Conservation (phyloP, 148 eudicot species). For the Suaeda aralocaspica region DNA sequence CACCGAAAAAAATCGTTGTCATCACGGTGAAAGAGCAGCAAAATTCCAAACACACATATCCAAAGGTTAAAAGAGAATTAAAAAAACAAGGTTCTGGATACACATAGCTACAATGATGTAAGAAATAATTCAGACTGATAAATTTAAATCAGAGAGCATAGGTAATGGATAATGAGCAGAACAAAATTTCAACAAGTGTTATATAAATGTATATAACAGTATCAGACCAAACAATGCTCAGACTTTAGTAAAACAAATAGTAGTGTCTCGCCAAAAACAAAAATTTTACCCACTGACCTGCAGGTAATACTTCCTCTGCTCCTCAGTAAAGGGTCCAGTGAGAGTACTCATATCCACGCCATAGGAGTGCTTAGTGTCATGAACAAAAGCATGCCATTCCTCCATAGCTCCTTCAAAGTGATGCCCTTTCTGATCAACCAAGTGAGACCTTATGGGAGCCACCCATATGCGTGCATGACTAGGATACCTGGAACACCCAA, state of each 20-base stretch:
- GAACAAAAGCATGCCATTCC: slow-evolving; percentile 70
- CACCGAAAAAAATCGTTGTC: background rate
- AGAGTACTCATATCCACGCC: slow-evolving; percentile 91
- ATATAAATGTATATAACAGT: too few relatives aligned
- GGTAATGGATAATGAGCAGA: too few relatives aligned
- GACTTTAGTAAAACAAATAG: background rate
- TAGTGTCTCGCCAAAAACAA: background rate
- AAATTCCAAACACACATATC: background rate
- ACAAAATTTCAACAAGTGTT: too few relatives aligned
- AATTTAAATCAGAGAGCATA: too few relatives aligned
- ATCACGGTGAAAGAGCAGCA: background rate
- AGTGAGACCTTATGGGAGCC: slow-evolving; percentile 82
- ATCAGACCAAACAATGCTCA: background rate
- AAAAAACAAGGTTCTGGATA: background rate
- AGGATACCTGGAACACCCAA: slow-evolving; percentile 73
- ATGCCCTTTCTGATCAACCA: slow-evolving; percentile 63
- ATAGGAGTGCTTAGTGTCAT: slow-evolving; percentile 63
- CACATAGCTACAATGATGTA: too few relatives aligned
- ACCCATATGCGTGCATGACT: slow-evolving; percentile 99
- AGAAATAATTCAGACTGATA: too few relatives aligned
- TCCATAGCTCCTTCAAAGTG: slow-evolving; percentile 83
- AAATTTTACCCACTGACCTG: slow-evolving; percentile 51
- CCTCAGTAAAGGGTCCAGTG: slow-evolving; percentile 60
- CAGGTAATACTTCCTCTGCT: slow-evolving; percentile 78
- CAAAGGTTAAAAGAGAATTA: background rate